phyloP scores from a whole-genome alignment of 208 protist species.

The Crithidia mellificae region DNA sequence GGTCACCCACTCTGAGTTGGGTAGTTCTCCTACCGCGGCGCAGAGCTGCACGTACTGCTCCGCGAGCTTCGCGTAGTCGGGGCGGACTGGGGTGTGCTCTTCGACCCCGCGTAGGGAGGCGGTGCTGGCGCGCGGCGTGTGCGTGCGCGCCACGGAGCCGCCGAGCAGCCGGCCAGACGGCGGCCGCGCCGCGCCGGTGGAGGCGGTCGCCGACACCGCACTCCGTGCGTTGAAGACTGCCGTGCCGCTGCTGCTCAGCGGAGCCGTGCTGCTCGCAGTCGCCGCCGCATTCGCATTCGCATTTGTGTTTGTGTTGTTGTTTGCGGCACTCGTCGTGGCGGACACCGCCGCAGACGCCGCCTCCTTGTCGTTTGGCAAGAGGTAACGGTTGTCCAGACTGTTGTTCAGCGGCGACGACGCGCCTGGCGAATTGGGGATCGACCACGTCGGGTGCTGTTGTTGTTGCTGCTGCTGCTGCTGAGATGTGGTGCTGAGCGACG shows the following conservation, averaged over 20 bases:
- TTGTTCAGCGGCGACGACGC: constrained; percentile 25
- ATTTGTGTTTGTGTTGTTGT: background rate
- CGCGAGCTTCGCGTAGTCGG: constrained; percentile 38
- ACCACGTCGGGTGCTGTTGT: constrained; percentile 12
- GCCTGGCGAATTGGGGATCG: constrained; percentile 20
- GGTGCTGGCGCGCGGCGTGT: constrained; percentile 12
- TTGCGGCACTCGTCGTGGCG: background rate
- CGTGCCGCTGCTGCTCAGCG: constrained; percentile 1
- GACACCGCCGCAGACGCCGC: background rate
- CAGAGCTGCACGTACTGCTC: constrained; percentile 57
- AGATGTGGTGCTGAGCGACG: background rate
- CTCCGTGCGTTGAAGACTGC: background rate
- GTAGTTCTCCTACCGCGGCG: constrained; percentile 52
- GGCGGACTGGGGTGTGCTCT: constrained; percentile 3
- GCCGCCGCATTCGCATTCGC: too few relatives aligned
- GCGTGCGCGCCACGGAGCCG: constrained; percentile 7
- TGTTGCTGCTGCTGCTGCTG: background rate
- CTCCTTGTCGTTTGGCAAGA: constrained; percentile 19
- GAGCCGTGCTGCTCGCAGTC: background rate
- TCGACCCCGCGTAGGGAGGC: constrained; percentile 1
- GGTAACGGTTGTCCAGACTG: constrained; percentile 22
- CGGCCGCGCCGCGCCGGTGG: constrained; percentile 2
- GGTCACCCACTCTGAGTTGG: constrained; percentile 61
- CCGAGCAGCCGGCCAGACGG: constrained; percentile 18
- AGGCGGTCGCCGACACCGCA: background rate